Evolutionary conservation across 164 flowering plant species (phyloP).

Genomic region (Dillenia suffruticosa): DNA sequence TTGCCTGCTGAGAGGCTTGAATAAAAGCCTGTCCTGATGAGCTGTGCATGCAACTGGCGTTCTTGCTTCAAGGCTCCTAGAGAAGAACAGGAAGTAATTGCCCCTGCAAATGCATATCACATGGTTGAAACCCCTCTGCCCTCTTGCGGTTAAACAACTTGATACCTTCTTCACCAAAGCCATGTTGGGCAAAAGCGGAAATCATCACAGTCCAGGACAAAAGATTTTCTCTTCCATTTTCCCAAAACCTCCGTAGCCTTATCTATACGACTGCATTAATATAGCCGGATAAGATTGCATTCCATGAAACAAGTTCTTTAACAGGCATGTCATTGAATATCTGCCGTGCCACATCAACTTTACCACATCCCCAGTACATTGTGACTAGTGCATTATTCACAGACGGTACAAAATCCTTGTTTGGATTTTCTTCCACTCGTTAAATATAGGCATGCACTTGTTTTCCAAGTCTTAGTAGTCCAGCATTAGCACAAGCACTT

Average conservation of each 20-base stretch:
- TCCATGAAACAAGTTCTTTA: conserved; percentile 56
- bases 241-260: conserved; percentile 34
- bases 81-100: conserved; percentile 55
- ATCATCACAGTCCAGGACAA: conserved; percentile 56
- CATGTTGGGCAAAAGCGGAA: conserved; percentile 64
- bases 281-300: conserved; percentile 43
- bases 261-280: conserved; percentile 20
- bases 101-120: conserved; percentile 81
- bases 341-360: conserved; percentile 28
- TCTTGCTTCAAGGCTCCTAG: conserved; percentile 78
- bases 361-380: conserved; percentile 42
- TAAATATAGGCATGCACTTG: conserved; percentile 44
- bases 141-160: conserved; percentile 59
- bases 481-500: conserved; percentile 48
- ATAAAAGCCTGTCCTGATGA: conserved; percentile 43
- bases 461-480: conserved; percentile 32
- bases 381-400: conserved; percentile 48
- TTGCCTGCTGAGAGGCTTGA: conserved; percentile 78
- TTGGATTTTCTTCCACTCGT: conserved; percentile 21
- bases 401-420: conserved; percentile 22
- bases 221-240: conserved; percentile 32
- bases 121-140: conserved; percentile 48
- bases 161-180: conserved; percentile 66
- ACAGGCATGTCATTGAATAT: conserved; percentile 31
- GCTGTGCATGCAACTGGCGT: conserved; percentile 67